phyloP scores from a whole-genome alignment of 2,329 filamentous ascomycete species.

The Nannizziopsis arthrosporioides region DNA sequence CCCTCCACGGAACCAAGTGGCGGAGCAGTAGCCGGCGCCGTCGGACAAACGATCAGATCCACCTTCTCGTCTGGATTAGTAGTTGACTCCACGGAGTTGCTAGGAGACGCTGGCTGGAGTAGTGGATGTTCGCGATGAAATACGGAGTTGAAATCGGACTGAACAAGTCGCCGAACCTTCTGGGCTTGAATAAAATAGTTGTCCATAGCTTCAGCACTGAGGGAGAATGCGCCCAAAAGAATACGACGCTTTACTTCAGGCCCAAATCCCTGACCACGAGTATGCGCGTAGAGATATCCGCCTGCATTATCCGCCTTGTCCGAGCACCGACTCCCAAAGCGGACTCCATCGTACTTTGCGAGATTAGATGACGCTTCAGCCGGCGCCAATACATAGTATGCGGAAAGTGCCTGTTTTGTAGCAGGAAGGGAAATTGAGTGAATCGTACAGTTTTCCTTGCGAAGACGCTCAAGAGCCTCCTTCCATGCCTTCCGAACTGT shows the following conservation, averaged over 20 bases:
- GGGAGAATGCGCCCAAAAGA: constrained; percentile 74
- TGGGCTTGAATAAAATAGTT: constrained; percentile 97
- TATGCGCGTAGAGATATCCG: constrained; percentile 58
- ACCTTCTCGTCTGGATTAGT: constrained; percentile 39
- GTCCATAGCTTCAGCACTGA: constrained; percentile 81
- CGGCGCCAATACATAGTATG: constrained; percentile 91
- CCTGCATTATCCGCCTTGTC: constrained; percentile 41
- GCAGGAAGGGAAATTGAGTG: constrained; percentile 69
- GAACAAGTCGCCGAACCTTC: constrained; percentile 69
- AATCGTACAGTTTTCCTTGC: constrained; percentile 55
- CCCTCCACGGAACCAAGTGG: constrained; percentile 45
- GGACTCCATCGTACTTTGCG: constrained; percentile 92
- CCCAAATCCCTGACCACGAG: constrained; percentile 65
- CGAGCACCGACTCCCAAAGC: constrained; percentile 58
- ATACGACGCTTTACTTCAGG: constrained; percentile 77
- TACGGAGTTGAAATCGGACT: constrained; percentile 71
- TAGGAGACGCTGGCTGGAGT: neutral
- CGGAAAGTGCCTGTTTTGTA: constrained; percentile 73
- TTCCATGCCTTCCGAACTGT: constrained; percentile 60
- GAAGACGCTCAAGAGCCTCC: constrained; percentile 47
- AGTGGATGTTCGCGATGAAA: constrained; percentile 63
- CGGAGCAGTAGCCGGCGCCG: constrained; percentile 66
- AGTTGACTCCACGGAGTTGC: neutral
- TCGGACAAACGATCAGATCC: constrained; percentile 80
- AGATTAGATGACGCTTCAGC: constrained; percentile 94